Evolutionary conservation across 441 rosid species (phyloP).

Genomic region (Melastoma candidum): DNA sequence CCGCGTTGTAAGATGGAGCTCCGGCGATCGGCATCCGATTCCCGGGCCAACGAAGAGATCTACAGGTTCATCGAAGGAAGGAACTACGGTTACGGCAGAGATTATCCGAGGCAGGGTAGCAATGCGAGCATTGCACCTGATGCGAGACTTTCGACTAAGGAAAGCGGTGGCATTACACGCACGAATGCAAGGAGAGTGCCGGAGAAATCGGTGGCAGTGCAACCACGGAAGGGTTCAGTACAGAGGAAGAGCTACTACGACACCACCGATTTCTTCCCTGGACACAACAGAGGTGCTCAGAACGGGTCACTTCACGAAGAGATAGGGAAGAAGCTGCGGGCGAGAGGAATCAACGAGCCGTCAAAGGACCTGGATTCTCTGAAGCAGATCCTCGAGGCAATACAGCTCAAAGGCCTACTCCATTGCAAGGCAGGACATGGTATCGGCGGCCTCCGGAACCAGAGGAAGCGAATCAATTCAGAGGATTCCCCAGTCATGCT

Average conservation of each 20-base stretch:
- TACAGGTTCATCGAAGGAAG: constrained; percentile 48
- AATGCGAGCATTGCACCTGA: constrained; percentile 9
- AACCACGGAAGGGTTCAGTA: constrained; percentile 23
- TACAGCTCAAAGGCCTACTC: constrained; percentile 80
- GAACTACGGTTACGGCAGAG: constrained; percentile 26
- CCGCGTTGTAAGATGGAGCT: constrained; percentile 39
- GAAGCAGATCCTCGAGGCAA: constrained; percentile 80
- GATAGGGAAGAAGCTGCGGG: constrained; percentile 50
- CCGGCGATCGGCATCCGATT: constrained; percentile 89
- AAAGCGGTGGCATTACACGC: constrained; percentile 15
- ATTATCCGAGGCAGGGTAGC: constrained; percentile 14
- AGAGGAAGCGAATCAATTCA: constrained; percentile 14
- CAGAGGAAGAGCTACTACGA: constrained; percentile 54
- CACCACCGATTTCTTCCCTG: constrained; percentile 79
- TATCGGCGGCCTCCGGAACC: constrained; percentile 17
- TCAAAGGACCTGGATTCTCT: constrained; percentile 75
- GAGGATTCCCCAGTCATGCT: constrained; percentile 41
- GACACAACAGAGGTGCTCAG: constrained; percentile 29
- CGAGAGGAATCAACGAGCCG: constrained; percentile 66
- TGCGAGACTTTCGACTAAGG: constrained; percentile 6
- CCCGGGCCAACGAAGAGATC: constrained; percentile 52
- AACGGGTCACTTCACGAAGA: constrained; percentile 36
- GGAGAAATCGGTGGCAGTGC: constrained; percentile 17
- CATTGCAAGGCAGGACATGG: constrained; percentile 26
- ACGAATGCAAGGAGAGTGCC: constrained; percentile 33